Conservation (phyloP, 2,329 filamentous ascomycete species). For the Ophiostoma sp. region DNA sequence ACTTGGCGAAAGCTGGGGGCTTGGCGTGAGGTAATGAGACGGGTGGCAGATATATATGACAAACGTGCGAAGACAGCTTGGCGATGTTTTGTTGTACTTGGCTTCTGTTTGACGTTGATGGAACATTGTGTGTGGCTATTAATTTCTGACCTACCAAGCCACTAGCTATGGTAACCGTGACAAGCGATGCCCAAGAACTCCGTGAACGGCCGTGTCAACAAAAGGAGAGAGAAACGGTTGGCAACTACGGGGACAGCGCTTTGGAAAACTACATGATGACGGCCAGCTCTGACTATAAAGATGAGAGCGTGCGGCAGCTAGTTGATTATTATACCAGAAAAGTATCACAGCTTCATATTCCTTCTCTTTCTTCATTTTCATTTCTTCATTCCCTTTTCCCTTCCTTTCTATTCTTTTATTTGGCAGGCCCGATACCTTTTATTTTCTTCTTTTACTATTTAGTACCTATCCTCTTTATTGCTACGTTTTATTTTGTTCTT, state of each 20-base stretch:
- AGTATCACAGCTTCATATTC: background rate
- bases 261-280: too few relatives aligned
- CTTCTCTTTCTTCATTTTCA: background rate
- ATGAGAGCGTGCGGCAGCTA: background rate
- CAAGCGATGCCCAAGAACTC: background rate
- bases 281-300: background rate
- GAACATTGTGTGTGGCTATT: background rate
- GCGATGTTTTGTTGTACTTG: conserved; percentile 4
- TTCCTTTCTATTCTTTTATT: too few relatives aligned
- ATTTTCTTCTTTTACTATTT: too few relatives aligned
- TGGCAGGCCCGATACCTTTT: too few relatives aligned
- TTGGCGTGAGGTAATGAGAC: background rate
- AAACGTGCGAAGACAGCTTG: background rate
- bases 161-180: background rate
- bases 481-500: too few relatives aligned
- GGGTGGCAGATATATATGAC: background rate
- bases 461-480: too few relatives aligned
- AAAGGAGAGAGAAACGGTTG: too few relatives aligned
- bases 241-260: too few relatives aligned
- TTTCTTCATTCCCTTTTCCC: background rate
- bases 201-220: background rate
- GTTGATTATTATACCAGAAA: background rate
- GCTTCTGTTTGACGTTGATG: background rate
- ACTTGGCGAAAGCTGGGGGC: background rate
- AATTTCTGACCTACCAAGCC: background rate